A percentile compares a stretch with the other conserved stretches of the same genome.
Conservation (phyloP, 2,329 filamentous ascomycete species). For the Colletotrichum caudatum region DNA sequence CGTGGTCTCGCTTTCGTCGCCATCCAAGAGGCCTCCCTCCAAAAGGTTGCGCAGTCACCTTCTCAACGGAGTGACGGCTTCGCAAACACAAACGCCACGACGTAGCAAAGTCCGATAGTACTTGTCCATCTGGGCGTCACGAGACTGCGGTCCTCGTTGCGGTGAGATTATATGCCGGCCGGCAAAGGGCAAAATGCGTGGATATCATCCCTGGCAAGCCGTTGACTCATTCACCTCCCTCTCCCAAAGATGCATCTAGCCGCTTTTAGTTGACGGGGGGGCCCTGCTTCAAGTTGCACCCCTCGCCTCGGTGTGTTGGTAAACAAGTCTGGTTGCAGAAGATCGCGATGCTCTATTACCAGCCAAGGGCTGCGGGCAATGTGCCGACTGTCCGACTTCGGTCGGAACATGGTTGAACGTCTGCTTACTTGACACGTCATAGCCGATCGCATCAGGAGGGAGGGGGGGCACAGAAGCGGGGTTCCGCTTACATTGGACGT, state of each 20-base stretch:
- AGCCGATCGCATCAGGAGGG: background rate
- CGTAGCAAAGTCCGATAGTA: too few relatives aligned
- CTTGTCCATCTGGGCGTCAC: background rate
- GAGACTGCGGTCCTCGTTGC: background rate
- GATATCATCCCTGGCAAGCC: background rate
- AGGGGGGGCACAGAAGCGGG: background rate
- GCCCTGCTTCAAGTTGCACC: background rate
- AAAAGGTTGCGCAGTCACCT: background rate
- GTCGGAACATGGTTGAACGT: background rate
- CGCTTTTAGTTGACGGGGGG: background rate
- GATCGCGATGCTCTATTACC: background rate
- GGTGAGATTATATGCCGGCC: too few relatives aligned
- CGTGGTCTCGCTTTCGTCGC: background rate
- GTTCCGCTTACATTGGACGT: background rate
- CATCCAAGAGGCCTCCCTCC: background rate
- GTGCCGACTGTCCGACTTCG: background rate
- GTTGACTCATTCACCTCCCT: background rate
- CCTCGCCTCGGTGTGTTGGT: background rate
- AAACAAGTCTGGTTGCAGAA: too few relatives aligned
- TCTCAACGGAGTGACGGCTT: background rate
- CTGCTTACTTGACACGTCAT: slow-evolving; percentile 6
- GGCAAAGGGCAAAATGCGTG: too few relatives aligned
- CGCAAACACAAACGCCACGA: background rate
- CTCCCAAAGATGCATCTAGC: too few relatives aligned
- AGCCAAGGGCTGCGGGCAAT: background rate